phyloP scores from a whole-genome alignment of 2,329 filamentous ascomycete species.

The Sporothrix mexicana region DNA sequence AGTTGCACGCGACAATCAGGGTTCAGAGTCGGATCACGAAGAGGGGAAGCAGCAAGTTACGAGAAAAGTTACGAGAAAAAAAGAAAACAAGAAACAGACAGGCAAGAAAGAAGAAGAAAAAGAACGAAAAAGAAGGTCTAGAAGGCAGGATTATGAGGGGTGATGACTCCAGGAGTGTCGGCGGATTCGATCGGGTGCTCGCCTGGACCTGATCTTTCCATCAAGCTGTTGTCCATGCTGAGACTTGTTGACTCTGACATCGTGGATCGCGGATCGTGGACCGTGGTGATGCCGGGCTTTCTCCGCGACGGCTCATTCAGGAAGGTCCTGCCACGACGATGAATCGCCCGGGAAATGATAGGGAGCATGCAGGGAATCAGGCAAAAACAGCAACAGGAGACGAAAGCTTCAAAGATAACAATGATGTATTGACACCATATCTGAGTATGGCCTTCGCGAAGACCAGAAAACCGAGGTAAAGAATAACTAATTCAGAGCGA shows the following conservation, averaged over 20 bases:
- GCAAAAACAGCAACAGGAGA: not conserved
- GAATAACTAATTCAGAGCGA: not conserved
- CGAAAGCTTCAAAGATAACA: not conserved
- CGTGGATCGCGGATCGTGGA: not conserved
- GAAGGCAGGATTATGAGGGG: not conserved
- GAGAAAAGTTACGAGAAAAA: not conserved
- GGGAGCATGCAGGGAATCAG: not conserved
- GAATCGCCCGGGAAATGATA: not conserved
- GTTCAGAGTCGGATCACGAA: not conserved
- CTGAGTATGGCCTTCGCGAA: not conserved
- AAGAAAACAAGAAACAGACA: not conserved
- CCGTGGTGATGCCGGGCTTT: not conserved
- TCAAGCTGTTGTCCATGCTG: too few relatives aligned
- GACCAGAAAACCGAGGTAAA: not conserved
- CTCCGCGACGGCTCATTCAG: not conserved
- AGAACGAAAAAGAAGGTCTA: conserved; percentile 1
- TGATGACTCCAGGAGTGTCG: not conserved
- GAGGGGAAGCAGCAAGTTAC: not conserved
- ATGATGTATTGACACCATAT: not conserved
- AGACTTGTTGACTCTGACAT: too few relatives aligned
- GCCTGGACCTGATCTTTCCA: conserved; percentile 1
- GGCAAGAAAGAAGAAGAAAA: not conserved
- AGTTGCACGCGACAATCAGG: conserved; percentile 30
- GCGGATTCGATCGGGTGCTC: conserved; percentile 1
- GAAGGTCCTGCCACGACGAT: not conserved